Evolutionary conservation across 2,329 filamentous ascomycete species (phyloP), one percentile per base, ranked within the genome.

Genomic region (Colletotrichum shisoi): DNA sequence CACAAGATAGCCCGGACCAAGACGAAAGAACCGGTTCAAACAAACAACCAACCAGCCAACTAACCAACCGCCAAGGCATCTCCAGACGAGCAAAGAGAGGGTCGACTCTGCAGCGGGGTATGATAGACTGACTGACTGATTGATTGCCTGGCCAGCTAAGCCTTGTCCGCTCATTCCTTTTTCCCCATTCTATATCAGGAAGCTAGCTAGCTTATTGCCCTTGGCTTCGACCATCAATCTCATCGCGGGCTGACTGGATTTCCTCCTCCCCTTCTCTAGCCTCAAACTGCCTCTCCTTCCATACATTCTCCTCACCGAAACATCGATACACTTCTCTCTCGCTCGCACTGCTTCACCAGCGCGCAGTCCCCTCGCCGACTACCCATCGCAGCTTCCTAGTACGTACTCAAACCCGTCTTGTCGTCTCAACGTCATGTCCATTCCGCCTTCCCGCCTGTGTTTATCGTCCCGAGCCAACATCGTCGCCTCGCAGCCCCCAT

Each of bases 31-130:
- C 17, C 17, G 37, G 27, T 19, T 5, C 11, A 17, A 31, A 17
- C 27, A 31, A 31, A 2, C 8, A 34, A 34, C 31, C 31, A 31
- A 31, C 31, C 8, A 34, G 5, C 48, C 8, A 52, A 52, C 27
- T 4, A 27, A 4, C 49, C n/a, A n/a, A n/a, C n/a, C n/a, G n/a
- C n/a, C 27, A 17, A 37, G 27, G n/a, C 27, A 57, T 44, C 54
- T 31, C n/a, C 27, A 53, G 31, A 52, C 49, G 27, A 52, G 49
- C 59, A 67, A 37, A 39, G 40, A 48, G 31, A 37, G 49, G 17
- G 49, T 11, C 54, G 15, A 57, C 45, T 57, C 54, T 57, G 54
- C 42, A 57, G 54, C 54, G 54, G 54, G 54, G 54, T 57, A 57
- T 46, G 42, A 57, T 40, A 8, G 31, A 52, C 13, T 27, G n/a